phyloP scores from a whole-genome alignment of 1,284 basidiomycete genomes.

The Salmacisia buchloeana region DNA sequence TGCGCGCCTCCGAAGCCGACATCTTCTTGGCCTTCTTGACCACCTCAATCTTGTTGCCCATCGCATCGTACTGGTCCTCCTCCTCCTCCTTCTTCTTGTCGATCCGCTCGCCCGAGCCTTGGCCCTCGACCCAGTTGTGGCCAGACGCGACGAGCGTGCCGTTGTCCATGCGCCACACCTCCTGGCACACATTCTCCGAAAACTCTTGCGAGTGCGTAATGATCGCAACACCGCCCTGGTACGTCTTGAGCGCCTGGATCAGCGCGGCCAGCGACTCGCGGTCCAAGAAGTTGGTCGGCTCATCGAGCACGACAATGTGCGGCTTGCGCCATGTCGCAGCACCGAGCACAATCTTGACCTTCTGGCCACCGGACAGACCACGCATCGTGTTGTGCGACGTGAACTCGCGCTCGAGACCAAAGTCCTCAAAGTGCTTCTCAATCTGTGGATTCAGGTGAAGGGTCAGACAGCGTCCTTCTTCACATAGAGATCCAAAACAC shows the following conservation, averaged over 20 bases:
- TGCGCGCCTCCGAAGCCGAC: conserved; percentile 24
- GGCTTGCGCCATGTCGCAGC: conserved; percentile 50
- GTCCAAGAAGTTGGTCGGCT: conserved; percentile 51
- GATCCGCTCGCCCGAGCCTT: conserved; percentile 53
- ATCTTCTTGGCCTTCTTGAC: conserved; percentile 41
- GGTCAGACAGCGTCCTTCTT: background rate
- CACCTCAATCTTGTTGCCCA: conserved; percentile 39
- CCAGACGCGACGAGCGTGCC: conserved; percentile 55
- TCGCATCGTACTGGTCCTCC: conserved; percentile 37
- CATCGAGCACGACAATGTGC: conserved; percentile 50
- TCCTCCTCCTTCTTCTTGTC: conserved; percentile 42
- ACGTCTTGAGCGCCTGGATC: conserved; percentile 48
- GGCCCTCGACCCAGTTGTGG: conserved; percentile 81
- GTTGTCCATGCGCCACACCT: conserved; percentile 47
- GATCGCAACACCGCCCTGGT: conserved; percentile 49
- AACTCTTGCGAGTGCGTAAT: conserved; percentile 50
- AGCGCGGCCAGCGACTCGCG: conserved; percentile 50
- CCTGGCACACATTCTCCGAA: conserved; percentile 47
- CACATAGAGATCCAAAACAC: background rate
- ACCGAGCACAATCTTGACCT: conserved; percentile 51
- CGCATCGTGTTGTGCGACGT: conserved; percentile 51
- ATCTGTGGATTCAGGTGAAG: conserved; percentile 17
- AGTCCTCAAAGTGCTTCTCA: conserved; percentile 50
- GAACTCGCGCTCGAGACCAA: conserved; percentile 50
- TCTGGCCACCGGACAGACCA: conserved; percentile 51